Evolutionary conservation across 2,329 filamentous ascomycete species (phyloP), one percentile per base, ranked within the genome.

Genomic region (Colletotrichum sp.): DNA sequence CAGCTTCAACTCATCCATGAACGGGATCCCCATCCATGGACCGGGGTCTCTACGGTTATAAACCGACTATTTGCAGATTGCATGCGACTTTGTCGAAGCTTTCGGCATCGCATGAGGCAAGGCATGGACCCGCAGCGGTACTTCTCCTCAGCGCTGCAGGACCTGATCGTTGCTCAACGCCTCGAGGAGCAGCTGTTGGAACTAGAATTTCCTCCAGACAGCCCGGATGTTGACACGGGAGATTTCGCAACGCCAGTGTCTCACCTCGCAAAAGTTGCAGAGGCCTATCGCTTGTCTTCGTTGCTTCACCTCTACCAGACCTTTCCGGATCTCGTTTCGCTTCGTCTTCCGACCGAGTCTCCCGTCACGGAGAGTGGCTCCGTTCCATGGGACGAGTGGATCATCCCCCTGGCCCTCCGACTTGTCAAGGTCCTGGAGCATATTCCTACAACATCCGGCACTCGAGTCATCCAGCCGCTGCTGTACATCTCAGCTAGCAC

Each of bases 261-360:
- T 0, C 82, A 85, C 66, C 79, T 85, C 2, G 78, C 79, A 16
- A 75, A 79, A 2, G 82, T 83, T 1, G 83, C 82, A 3, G 84
- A 85, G 58, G 83, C 83, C 0, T 85, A 84, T 51, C 80, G 82
- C 2, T 76, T 85, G 0, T 79, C 81, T 0, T 81, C 84, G 0
- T 71, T 85, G 18, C 76, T 85, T 4, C 84, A 85, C 43, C 80
- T 85, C 2, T 85, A 85, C 74, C 80, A 84, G 61, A 84, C 83
- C 0, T 83, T 83, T 5, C 82, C 82, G 0, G 81, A 83, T 8
- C 69, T 83, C 2, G 80, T 82, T 0, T 71, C 80, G 0, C 58
- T 81, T 4, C 78, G 82, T 1, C 70, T 83, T 3, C 81, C 82
- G 7, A 69, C 76, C 18, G 75, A 78, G 0, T 70, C 27, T 8